These are phyloP conservation scores for Isochrysis galbana DNA, from an alignment of 78 protist genomes.

Conservation along the genomic window DNA sequence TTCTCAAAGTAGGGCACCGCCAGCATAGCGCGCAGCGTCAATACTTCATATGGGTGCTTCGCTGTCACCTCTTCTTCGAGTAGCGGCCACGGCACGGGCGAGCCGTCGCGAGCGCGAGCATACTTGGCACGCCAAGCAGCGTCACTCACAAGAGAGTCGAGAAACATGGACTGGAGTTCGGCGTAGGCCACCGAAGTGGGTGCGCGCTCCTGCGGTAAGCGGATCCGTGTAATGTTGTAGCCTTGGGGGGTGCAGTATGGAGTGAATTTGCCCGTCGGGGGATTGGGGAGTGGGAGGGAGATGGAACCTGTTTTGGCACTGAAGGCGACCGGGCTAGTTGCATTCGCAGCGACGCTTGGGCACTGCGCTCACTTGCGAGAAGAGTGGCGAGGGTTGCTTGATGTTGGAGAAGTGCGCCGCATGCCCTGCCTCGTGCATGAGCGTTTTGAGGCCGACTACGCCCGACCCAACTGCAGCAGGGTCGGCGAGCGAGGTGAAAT, in stretches of 20 bases:
- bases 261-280: too few species aligned
- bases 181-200: slow-evolving; percentile 56
- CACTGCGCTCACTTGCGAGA: slow-evolving; percentile 59
- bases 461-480: slow-evolving; percentile 55
- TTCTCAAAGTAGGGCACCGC: slow-evolving; percentile 57
- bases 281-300: too few species aligned
- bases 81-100: slow-evolving; percentile 43
- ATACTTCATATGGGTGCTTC: neutral
- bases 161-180: slow-evolving; percentile 61
- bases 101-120: slow-evolving; percentile 23
- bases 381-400: slow-evolving; percentile 13
- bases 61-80: slow-evolving; percentile 26
- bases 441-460: slow-evolving; percentile 30
- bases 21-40: slow-evolving; percentile 33
- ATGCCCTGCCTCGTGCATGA: slow-evolving; percentile 66
- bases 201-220: slow-evolving; percentile 55
- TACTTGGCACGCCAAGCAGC: slow-evolving; percentile 47
- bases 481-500: slow-evolving; percentile 32
- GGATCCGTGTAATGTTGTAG: too few species aligned
- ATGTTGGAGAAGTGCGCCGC: slow-evolving; percentile 61
- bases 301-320: too few species aligned
- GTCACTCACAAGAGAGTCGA: slow-evolving; percentile 57
- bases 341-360: too few species aligned
- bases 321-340: too few species aligned
- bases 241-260: too few species aligned